Conservation (phyloP, 768 basidiomycete genomes). For the Russula sp. region DNA sequence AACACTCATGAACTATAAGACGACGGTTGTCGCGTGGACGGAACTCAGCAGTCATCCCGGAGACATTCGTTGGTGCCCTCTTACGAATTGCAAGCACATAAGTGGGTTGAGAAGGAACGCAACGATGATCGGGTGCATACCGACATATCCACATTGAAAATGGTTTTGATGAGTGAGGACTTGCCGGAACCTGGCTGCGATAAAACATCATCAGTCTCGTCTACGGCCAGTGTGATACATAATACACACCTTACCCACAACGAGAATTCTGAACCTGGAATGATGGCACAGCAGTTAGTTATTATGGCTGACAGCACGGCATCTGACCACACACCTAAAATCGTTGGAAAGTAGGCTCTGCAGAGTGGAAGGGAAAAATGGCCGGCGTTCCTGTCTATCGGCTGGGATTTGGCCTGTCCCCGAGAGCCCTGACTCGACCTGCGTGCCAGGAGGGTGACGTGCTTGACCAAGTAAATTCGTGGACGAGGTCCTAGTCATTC, state of each 20-base stretch:
- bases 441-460: neutral
- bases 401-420: too few species aligned
- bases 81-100: neutral
- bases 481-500: neutral
- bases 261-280: constrained; percentile 21
- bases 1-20: constrained; percentile 4
- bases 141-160: constrained; percentile 15
- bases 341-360: constrained; percentile 1
- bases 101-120: neutral
- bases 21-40: neutral
- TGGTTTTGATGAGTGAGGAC: constrained; percentile 11
- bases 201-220: neutral
- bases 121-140: neutral
- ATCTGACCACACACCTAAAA: constrained; percentile 7
- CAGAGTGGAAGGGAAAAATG: neutral
- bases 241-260: constrained; percentile 16
- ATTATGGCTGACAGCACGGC: neutral
- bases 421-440: neutral
- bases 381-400: neutral
- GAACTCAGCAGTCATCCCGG: neutral
- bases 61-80: neutral
- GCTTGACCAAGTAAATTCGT: neutral
- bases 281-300: too few species aligned
- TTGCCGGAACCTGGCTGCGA: constrained; percentile 15
- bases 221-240: too few species aligned